phyloP scores from a whole-genome alignment of 2,329 filamentous ascomycete genomes.

The Fusarium graminum region DNA sequence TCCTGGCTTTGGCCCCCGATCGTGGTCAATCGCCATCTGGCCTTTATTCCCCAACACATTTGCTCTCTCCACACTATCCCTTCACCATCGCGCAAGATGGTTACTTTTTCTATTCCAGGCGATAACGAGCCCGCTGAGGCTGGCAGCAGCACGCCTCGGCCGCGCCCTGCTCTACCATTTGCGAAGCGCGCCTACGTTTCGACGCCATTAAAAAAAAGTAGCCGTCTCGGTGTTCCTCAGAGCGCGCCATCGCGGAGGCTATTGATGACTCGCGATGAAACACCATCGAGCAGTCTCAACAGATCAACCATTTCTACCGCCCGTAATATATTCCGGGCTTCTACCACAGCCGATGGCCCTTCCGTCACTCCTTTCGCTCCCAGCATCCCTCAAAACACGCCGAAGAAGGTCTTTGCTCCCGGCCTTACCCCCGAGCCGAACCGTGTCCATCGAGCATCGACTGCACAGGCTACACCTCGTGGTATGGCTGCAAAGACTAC shows the following conservation, averaged over 20 bases:
- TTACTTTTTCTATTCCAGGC: constrained; percentile 57
- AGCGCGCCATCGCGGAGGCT: constrained; percentile 55
- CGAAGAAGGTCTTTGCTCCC: constrained; percentile 63
- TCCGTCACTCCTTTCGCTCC: constrained; percentile 59
- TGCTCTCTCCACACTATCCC: constrained; percentile 11
- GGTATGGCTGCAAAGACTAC: constrained; percentile 64
- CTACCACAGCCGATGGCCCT: constrained; percentile 54
- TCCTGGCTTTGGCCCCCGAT: constrained; percentile 32
- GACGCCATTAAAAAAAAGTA: constrained; percentile 54
- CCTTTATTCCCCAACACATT: constrained; percentile 23
- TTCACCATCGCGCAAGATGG: constrained; percentile 49
- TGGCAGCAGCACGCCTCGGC: constrained; percentile 54
- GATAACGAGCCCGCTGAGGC: constrained; percentile 52
- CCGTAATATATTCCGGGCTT: constrained; percentile 60
- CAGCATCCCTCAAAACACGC: constrained; percentile 59
- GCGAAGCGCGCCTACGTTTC: constrained; percentile 59
- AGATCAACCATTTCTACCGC: constrained; percentile 54
- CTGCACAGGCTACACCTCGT: constrained; percentile 61
- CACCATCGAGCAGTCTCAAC: constrained; percentile 54
- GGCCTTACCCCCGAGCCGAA: constrained; percentile 60
- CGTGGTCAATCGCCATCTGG: constrained; percentile 24
- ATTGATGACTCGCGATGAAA: constrained; percentile 54
- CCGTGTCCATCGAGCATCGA: constrained; percentile 60
- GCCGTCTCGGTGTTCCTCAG: constrained; percentile 57
- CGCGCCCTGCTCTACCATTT: constrained; percentile 59